These are phyloP conservation scores for Salicornia ramosissima DNA, from an alignment of 148 eudicot genomes.

Conservation along the genomic window DNA sequence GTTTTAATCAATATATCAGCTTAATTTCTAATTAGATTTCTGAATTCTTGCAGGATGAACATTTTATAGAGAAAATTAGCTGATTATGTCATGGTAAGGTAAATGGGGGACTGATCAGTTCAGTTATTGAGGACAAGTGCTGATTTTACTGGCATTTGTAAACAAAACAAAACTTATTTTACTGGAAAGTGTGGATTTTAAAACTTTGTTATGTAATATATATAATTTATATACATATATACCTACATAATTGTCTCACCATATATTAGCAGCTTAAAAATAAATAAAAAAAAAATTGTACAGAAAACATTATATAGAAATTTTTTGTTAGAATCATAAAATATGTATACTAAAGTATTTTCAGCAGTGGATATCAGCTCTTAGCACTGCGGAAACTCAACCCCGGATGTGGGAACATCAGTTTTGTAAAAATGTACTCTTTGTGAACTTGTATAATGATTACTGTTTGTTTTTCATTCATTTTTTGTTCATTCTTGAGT, in stretches of 20 bases:
- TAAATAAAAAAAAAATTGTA: conserved; percentile 17
- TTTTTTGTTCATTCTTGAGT: background rate
- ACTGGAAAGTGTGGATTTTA: background rate
- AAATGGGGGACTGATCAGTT: background rate
- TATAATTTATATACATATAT: conserved; percentile 5
- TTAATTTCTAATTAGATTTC: background rate
- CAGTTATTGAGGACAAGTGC: conserved; percentile 14
- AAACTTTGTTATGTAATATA: conserved; percentile 11
- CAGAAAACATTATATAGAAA: conserved; percentile 20
- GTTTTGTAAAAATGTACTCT: conserved; percentile 18
- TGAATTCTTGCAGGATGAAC: conserved; percentile 18
- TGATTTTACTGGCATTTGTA: conserved; percentile 16
- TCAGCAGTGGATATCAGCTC: background rate
- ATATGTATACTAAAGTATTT: background rate
- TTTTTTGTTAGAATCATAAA: conserved; percentile 21
- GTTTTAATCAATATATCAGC: background rate
- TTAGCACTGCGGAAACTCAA: background rate
- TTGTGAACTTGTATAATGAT: conserved; percentile 18
- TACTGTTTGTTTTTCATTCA: conserved; percentile 6
- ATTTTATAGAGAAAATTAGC: conserved; percentile 11
- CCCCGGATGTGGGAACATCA: conserved; percentile 7
- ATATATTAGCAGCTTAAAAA: background rate
- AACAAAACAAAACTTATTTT: background rate
- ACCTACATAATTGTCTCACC: conserved; percentile 4
- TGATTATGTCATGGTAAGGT: conserved; percentile 12